Evolutionary conservation across 176 grass and related monocot genomes (phyloP), one percentile per base, ranked within the genome.

Genomic region (Sorghum bicolor): DNA sequence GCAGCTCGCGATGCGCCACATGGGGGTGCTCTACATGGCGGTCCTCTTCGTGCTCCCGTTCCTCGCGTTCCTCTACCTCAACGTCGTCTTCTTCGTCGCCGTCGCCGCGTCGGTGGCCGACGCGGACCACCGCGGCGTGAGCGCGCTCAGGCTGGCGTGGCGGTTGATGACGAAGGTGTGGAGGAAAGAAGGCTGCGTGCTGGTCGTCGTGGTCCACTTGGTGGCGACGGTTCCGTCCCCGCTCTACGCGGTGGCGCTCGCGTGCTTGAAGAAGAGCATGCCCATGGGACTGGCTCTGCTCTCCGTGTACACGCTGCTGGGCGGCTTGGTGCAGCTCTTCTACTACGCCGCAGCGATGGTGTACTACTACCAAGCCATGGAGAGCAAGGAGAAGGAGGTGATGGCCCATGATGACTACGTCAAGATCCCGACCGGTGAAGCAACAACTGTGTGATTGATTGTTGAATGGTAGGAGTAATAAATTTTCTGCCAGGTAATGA

Each of bases 351-450:
- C 69, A 0, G 58, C 37, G 25, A 84, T 41, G 16, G 82, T 84
- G 68, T 89, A 85, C 61, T 89, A 75, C 75, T 61, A 5, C 81
- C 17, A 80, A 34, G 81, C 81, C 47, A 75, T 25, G 48, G 61
- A 85, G 0, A 84, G 20, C 75, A 65, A 77, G 50, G 37, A 29
- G 26, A 65, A 77, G 50, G 37, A 29, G 26, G 44, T 1, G 45
- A 22, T 31, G 57, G 8, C 14, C 26, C 41, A 31, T 72, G 77
- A 30, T 70, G 77, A 39, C 6, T 89, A 86, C 10, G 33, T 25
- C 31, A n/a, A 37, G 45, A 76, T 89, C 40, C 88, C 83, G 4
- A 63, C 40, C 0, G 65, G 24, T 3, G 88, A 85, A 53, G n/a
- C 44, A 72, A 83, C 44, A 72, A 83, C 64, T 29, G 67, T 12